Base-by-base conservation (phyloP, 805 yeast species). In the Sugiyamaella lignohabitans region DNA sequence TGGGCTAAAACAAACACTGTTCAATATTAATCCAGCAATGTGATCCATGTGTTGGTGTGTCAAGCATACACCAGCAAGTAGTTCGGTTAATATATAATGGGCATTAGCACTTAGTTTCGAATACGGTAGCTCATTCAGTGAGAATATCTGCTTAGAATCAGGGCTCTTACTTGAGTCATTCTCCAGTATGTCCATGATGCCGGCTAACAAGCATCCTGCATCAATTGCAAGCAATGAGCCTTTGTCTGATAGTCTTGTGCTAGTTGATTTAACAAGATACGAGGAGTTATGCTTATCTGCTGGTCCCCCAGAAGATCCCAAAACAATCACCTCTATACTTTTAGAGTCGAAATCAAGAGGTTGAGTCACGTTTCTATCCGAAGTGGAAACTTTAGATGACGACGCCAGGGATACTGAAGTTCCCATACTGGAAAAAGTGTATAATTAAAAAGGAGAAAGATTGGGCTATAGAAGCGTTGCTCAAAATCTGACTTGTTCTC, bases 11-110 rank as follows among this genome's bases (percentile, higher is more conserved):
- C 73, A 70, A 0, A 95, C 86, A 2, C 89, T 77, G 59, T 87
- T 87, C 44, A 88, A 65, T 0, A 82, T 77, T 41, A 88, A 59
- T 0, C 83, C 85, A 6, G 75, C 60, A 11, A 87, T 70, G 61
- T 88, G 97, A 62, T 88, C 97, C 43, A 88, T 59, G 63, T 88
- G 97, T 0, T 91, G 78, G 63, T 88, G 97, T 0, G 96, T 78
- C 22, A 88, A 73, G 41, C 65, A 64, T 16, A 65, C 51, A 11
- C 62, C 49, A 4, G 56, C 40, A n/a, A 63, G 49, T 14, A 51
- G 45, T 4, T 57, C 49, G n/a, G 53, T 50, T n/a, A 59, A 45
- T 4, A 63, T 55, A 40, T 55, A 35, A 41, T 60, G 57, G 6
- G 66, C 58, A 30, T 47, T 50, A 17, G 45, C 21, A 10, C 23